These are phyloP conservation scores for Eimeria brunetti DNA, from an alignment of 169 alveolate species.

Conservation along the genomic window DNA sequence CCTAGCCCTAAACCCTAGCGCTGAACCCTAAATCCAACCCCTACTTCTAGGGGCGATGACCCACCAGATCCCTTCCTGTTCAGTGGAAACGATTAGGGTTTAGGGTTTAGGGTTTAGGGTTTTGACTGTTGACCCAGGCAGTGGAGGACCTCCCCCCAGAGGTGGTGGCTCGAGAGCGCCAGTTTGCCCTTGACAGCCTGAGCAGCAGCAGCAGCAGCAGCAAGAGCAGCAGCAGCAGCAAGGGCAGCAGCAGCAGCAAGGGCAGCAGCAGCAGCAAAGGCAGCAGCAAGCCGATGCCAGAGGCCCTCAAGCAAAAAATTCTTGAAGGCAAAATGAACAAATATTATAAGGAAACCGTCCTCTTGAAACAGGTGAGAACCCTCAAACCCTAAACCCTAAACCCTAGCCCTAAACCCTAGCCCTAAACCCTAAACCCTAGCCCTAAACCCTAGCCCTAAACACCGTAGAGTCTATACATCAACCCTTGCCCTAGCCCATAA, in stretches of 20 bases:
- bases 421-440: too few relatives aligned
- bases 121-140: background rate
- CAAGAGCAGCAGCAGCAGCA: background rate
- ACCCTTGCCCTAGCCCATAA: background rate
- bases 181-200: conserved; percentile 7
- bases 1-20: too few relatives aligned
- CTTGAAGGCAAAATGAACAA: conserved; percentile 26
- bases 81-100: background rate
- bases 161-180: conserved; percentile 14
- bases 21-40: too few relatives aligned
- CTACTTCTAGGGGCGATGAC: background rate
- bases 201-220: background rate
- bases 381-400: background rate
- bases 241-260: background rate
- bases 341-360: conserved; percentile 18
- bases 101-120: background rate
- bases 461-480: background rate
- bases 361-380: background rate
- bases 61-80: background rate
- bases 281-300: background rate
- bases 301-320: conserved; percentile 13
- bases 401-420: too few relatives aligned
- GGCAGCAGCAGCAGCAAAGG: background rate
- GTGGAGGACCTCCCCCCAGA: conserved; percentile 43
- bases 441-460: background rate